Base-by-base conservation (phyloP, 495 filamentous ascomycete species). In the Penicillium daleae region DNA sequence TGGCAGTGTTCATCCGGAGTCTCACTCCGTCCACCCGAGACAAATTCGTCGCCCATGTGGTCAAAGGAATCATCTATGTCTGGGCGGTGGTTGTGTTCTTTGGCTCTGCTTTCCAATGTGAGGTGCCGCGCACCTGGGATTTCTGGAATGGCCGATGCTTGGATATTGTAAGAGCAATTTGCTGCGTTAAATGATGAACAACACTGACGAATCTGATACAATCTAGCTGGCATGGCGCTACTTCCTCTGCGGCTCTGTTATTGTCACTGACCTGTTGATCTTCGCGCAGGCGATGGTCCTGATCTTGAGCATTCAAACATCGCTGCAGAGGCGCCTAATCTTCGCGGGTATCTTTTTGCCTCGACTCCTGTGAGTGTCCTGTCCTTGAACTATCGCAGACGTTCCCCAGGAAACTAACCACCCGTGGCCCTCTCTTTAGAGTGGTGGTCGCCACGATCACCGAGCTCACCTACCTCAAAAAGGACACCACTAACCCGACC, bases 311-410 rank as follows among this genome's bases (percentile, higher is more conserved):
- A 63, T 76, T 42, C 71, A 72, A 35, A 61, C 71, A 19, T 42
- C 64, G 8, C 21, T 67, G 9, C 57, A 49, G 29, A 63, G 62
- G 21, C 72, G 71, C 10, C 26, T 71, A 9, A 39, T 62, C 4
- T 68, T 76, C 37, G 66, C 64, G 9, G 58, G 67, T 33, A 69
- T 74, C 31, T 74, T 76, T 48, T 22, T 69, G 7, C 64, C 66
- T 4, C 57, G 73, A n/a, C 13, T 68, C 6, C 44, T 67, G 69
- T 76, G 39, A 42, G 39, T 37, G 15, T 42, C 27, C 29, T 42
- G 17, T 42, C 39, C 39, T 42, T 42, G 39, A 42, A 42, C 4
- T 6, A 42, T 42, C 39, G 39, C 17, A 19, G 17, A n/a, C 2
- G 39, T 42, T 42, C 39, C 17, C 39, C 17, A 19, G 17, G 13